Evolutionary conservation across 441 rosid species (phyloP).

Genomic region (Pelargonium citronellum): DNA sequence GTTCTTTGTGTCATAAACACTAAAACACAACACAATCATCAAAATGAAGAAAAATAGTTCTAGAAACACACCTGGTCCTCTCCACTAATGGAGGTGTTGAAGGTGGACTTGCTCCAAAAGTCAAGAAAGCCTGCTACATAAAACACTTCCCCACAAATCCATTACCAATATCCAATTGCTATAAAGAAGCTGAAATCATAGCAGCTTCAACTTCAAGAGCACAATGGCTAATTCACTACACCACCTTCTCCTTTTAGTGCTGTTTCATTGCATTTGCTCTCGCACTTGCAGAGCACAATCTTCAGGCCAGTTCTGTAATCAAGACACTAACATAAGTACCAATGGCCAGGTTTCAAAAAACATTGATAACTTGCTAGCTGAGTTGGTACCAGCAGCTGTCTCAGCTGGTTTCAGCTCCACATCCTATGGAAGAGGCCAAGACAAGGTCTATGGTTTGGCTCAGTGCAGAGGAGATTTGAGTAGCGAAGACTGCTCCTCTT

Average conservation of each 20-base stretch:
- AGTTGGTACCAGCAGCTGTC: conserved; percentile 38
- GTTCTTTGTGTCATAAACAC: background rate
- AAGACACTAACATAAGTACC: conserved; percentile 24
- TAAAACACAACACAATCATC: background rate
- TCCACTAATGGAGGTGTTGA: conserved; percentile 8
- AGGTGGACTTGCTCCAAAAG: background rate
- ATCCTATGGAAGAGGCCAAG: conserved; percentile 31
- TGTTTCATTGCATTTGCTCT: background rate
- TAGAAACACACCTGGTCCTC: conserved; percentile 1
- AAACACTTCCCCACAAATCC: conserved; percentile 1
- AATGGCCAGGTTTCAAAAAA: conserved; percentile 33
- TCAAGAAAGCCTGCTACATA: conserved; percentile 4
- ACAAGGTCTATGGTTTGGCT: conserved; percentile 56
- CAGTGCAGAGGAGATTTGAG: conserved; percentile 73
- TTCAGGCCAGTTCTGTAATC: conserved; percentile 43
- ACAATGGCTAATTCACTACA: conserved; percentile 2
- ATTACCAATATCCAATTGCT: background rate
- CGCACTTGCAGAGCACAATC: conserved; percentile 32
- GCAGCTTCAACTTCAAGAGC: background rate
- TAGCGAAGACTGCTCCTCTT: conserved; percentile 40
- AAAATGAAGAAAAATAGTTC: background rate
- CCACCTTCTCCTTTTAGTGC: background rate
- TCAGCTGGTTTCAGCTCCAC: conserved; percentile 38
- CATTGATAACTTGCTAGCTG: conserved; percentile 34
- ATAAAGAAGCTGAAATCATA: background rate